Evolutionary conservation across 2,329 filamentous ascomycete species (phyloP), one percentile per base, ranked within the genome.

Genomic region (Trematosphaeria pertusa): DNA sequence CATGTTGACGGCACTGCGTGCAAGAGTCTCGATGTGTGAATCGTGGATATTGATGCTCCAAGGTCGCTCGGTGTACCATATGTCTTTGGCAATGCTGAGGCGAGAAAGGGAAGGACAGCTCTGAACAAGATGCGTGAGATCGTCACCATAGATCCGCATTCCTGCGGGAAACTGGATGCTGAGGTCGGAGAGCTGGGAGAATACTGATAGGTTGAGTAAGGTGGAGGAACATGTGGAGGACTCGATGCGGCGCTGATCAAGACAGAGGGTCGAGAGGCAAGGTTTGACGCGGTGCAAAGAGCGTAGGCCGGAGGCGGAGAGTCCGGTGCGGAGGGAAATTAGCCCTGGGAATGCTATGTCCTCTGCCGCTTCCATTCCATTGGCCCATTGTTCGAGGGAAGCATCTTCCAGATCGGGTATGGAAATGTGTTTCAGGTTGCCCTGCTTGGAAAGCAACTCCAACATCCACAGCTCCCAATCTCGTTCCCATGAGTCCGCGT

Each of bases 81-180:
- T 5, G 24, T 40, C 37, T 40, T 31, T 40, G n/a, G 37, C 20
- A 31, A 40, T 40, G 24, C 26, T 40, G 37, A 40, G 21, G 22
- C 21, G 4, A n/a, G n/a, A 14, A 31, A 40, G 37, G 17, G 37
- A 40, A 24, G 37, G 37, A 31, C 37, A 40, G 24, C 24, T 40
- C 18, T 10, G 37, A 14, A 24, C 37, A 17, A 40, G 37, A 12
- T 40, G 37, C 12, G 19, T 31, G n/a, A 40, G 37, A 7, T 40
- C 21, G 24, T 40, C 37, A 14, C 24, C 22, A 12, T 30, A 12
- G 37, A 40, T 30, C 37, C 14, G 24, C 14, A 17, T 24, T 30
- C 24, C 11, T 24, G 15, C 22, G 17, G 28, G 14, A 19, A 40
- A 21, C 24, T 10, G 28, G 20, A 40, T 40, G 24, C 9, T 31